A percentile compares a stretch with the other conserved stretches of the same genome.
phyloP scores from a whole-genome alignment of 257 asterid species.

The Lithospermum erythrorhizon region DNA sequence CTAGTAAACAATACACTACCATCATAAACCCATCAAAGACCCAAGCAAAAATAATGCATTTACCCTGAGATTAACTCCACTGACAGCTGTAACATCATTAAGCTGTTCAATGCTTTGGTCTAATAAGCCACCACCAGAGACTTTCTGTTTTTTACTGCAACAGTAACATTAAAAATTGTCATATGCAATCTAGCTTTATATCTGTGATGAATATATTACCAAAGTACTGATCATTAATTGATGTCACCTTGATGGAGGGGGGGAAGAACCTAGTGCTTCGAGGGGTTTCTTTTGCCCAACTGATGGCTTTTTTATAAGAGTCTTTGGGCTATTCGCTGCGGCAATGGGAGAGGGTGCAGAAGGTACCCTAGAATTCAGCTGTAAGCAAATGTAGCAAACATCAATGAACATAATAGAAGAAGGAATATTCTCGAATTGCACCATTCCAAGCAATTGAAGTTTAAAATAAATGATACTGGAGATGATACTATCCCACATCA shows the following conservation, averaged over 20 bases:
- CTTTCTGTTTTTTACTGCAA: slow-evolving; percentile 85
- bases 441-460: background rate
- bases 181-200: slow-evolving; percentile 6
- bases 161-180: slow-evolving; percentile 1
- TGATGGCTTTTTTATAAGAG: slow-evolving; percentile 44
- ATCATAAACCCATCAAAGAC: background rate
- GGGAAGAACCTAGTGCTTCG: slow-evolving; percentile 74
- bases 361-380: slow-evolving; percentile 52
- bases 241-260: slow-evolving; percentile 72
- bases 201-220: slow-evolving; percentile 5
- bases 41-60: slow-evolving; percentile 11
- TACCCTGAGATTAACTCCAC: slow-evolving; percentile 98
- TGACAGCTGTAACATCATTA: slow-evolving; percentile 94
- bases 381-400: slow-evolving; percentile 12
- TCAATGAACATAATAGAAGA: slow-evolving; percentile 1
- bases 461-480: background rate
- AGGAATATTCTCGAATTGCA: background rate
- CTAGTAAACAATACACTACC: background rate
- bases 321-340: slow-evolving; percentile 45
- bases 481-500: background rate
- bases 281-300: slow-evolving; percentile 82
- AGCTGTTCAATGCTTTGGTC: slow-evolving; percentile 99
- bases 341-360: slow-evolving; percentile 38
- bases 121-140: slow-evolving; percentile 52
- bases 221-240: background rate